Base-by-base conservation (phyloP, 2,329 filamentous ascomycete species). In the Fonsecaea erecta region DNA sequence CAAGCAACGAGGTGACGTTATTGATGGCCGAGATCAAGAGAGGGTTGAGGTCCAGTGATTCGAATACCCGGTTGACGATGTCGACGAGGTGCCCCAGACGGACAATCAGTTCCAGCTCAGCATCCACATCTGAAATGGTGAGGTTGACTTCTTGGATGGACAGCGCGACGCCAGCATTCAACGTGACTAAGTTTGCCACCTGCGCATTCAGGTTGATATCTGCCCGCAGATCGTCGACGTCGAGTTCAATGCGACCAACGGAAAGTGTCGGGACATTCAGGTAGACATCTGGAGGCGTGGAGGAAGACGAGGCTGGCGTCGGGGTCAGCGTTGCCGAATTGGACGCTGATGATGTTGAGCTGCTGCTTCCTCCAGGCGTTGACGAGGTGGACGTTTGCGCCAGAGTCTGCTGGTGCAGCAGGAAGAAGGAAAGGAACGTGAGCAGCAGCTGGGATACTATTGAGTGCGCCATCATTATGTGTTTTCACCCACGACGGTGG, bases 191-290 rank as follows among this genome's bases (percentile, higher is more conserved):
- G 48, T 80, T 81, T 14, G 86, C 85, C n/a, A 88, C 80, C 65
- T 85, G 81, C 35, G 86, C 85, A 55, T 85, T 84, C 1, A 88
- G 77, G 72, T 87, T 88, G 71, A 88, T 78, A 65, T 88, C 83
- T 1, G 85, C 86, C 64, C 80, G 77, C 18, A 88, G 76, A 68
- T 86, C 82, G 69, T 88, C 85, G 2, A 88, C 86, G 53, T 83
- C 81, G 2, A 88, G 77, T 75, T 88, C 85, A 64, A 88, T 88
- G 56, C 80, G 79, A 43, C 83, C 83, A 18, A 88, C 85, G 43
- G 82, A 83, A 7, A 88, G 79, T 68, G 86, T 80, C 0, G 86
- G 85, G 1, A 88, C 82, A 54, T 81, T 82, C 40, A 88, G 81
- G 62, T 82, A 78, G 18, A 88, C 85, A 75, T 88, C 86, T 9